Evolutionary conservation across 495 filamentous ascomycete species (phyloP).

Genomic region (Friedmanniomyces simplex): DNA sequence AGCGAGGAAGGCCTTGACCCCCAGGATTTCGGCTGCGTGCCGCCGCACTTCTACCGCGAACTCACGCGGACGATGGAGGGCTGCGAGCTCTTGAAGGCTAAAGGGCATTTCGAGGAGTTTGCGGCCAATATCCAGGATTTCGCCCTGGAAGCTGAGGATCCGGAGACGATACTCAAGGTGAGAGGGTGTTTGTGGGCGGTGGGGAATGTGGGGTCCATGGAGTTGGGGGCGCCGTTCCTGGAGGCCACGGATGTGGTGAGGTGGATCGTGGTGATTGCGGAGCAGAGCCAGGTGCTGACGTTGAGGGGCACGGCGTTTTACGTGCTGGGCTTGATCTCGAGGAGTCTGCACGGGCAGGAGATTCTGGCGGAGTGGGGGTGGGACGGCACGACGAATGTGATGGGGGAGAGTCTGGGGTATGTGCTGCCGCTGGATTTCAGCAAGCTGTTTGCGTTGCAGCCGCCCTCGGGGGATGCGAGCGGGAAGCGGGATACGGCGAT

Average conservation of each 20-base stretch:
- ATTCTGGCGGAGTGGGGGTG: slow-evolving; percentile 79
- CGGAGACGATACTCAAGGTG: slow-evolving; percentile 81
- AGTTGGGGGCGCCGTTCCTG: slow-evolving; percentile 86
- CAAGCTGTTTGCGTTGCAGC: slow-evolving; percentile 48
- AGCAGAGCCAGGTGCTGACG: slow-evolving; percentile 75
- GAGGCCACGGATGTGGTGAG: slow-evolving; percentile 77
- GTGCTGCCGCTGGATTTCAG: slow-evolving; percentile 72
- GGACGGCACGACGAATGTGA: slow-evolving; percentile 78
- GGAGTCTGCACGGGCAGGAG: slow-evolving; percentile 83
- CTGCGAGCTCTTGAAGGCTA: slow-evolving; percentile 77
- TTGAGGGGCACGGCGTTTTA: slow-evolving; percentile 94
- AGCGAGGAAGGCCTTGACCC: slow-evolving; percentile 47
- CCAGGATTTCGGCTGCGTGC: slow-evolving; percentile 58
- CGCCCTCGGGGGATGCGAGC: background rate
- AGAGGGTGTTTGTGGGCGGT: slow-evolving; percentile 97
- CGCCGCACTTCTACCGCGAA: slow-evolving; percentile 95
- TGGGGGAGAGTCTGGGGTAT: slow-evolving; percentile 74
- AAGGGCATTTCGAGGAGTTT: slow-evolving; percentile 93
- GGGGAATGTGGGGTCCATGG: slow-evolving; percentile 97
- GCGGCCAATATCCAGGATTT: slow-evolving; percentile 76
- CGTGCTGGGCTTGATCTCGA: slow-evolving; percentile 82
- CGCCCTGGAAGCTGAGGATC: slow-evolving; percentile 70
- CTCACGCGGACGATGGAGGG: slow-evolving; percentile 86
- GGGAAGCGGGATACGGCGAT: slow-evolving; percentile 12
- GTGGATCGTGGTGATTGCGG: slow-evolving; percentile 75